Percentiles rank a stretch among this genome's conserved stretches.
Conservation (phyloP, 2,329 filamentous ascomycete genomes). For the Cladophialophora carrionii region DNA sequence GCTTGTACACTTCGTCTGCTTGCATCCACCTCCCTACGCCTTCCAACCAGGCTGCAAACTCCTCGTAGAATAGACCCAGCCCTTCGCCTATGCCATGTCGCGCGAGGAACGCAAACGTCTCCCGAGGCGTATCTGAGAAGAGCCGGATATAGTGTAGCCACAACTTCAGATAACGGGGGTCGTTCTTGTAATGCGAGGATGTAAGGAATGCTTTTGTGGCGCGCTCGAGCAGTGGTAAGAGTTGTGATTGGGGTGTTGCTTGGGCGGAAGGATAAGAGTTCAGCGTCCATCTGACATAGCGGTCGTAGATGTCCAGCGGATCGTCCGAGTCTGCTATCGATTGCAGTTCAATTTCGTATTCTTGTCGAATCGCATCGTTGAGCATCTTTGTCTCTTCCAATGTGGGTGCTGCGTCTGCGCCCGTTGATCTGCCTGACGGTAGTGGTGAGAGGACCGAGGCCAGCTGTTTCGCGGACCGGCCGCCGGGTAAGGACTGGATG, state of each 20-base stretch:
- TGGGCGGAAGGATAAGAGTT: conserved; percentile 94
- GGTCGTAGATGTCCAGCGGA: conserved; percentile 90
- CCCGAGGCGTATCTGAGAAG: conserved; percentile 89
- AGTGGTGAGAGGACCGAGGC: conserved; percentile 71
- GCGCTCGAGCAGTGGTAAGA: conserved; percentile 85
- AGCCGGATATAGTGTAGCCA: conserved; percentile 94
- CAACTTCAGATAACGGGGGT: conserved; percentile 86
- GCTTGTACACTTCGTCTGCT: conserved; percentile 88
- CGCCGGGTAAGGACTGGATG: conserved; percentile 88
- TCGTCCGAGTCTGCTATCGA: conserved; percentile 86
- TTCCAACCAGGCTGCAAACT: conserved; percentile 93
- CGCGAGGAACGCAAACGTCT: conserved; percentile 88
- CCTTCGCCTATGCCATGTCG: conserved; percentile 84
- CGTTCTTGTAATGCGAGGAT: conserved; percentile 89
- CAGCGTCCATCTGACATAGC: conserved; percentile 95
- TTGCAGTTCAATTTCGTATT: conserved; percentile 82
- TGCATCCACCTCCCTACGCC: conserved; percentile 80
- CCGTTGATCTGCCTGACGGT: conserved; percentile 47
- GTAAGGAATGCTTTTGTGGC: conserved; percentile 87
- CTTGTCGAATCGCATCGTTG: conserved; percentile 76
- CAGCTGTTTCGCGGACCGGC: conserved; percentile 84
- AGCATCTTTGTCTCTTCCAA: conserved; percentile 71
- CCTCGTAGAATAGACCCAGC: conserved; percentile 92
- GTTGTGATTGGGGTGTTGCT: conserved; percentile 86
- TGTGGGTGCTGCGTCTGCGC: conserved; percentile 64